phyloP scores from a whole-genome alignment of 225 moss, liverwort and hornwort genomes.

The Pleurozium schreberi region DNA sequence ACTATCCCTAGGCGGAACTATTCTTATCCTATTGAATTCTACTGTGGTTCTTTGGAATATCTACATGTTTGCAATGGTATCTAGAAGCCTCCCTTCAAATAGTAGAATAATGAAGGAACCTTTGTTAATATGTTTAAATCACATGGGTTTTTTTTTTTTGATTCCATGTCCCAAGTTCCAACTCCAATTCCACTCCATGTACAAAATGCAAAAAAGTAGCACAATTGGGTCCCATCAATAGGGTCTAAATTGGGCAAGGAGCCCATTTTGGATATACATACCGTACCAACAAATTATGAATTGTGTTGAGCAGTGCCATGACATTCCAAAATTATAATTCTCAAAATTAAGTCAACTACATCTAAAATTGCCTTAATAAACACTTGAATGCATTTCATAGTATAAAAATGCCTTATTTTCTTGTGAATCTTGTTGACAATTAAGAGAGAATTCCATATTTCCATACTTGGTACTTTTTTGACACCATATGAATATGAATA shows the following conservation, averaged over 20 bases:
- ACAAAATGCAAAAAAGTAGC: neutral
- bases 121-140: fast-evolving
- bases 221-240: neutral
- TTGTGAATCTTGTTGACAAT: neutral
- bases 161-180: no score
- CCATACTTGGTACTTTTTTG: neutral
- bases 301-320: neutral
- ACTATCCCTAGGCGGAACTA: fast-evolving
- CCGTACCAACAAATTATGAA: no score
- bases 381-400: no score
- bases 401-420: neutral
- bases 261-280: no score
- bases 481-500: no score
- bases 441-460: neutral
- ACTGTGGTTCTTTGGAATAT: neutral
- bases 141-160: neutral
- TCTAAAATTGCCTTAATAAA: neutral
- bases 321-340: neutral
- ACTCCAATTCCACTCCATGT: neutral
- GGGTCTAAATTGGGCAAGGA: fast-evolving
- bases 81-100: neutral
- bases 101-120: neutral
- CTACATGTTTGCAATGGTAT: neutral
- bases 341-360: no score
- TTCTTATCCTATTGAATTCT: neutral